Percentiles rank a stretch among this genome's conserved stretches.
Conservation (phyloP, 2,329 filamentous ascomycete genomes). For the Claviceps purpurea region DNA sequence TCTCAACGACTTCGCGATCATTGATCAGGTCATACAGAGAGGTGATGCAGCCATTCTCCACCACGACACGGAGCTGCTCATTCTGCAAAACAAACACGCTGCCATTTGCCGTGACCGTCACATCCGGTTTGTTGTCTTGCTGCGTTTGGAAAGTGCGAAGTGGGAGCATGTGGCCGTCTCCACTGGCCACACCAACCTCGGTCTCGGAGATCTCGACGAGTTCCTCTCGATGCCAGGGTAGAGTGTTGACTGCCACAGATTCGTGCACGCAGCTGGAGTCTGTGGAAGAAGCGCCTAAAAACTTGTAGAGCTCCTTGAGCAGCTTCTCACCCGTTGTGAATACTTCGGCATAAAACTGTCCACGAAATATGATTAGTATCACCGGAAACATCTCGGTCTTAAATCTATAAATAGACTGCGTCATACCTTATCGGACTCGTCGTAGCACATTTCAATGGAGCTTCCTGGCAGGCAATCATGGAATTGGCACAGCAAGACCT, state of each 20-base stretch:
- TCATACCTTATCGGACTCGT: slow-evolving; percentile 70
- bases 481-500: slow-evolving; percentile 84
- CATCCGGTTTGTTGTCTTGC: slow-evolving; percentile 28
- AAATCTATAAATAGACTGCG: too few species aligned
- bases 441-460: slow-evolving; percentile 95
- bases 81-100: slow-evolving; percentile 70
- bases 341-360: slow-evolving; percentile 63
- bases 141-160: slow-evolving; percentile 36
- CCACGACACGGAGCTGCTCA: slow-evolving; percentile 56
- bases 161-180: slow-evolving; percentile 37
- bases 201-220: slow-evolving; percentile 50
- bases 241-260: slow-evolving; percentile 63
- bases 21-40: slow-evolving; percentile 67
- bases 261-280: slow-evolving; percentile 28
- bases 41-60: slow-evolving; percentile 65
- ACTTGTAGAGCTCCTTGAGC: slow-evolving; percentile 53
- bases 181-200: slow-evolving; percentile 41
- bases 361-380: slow-evolving; percentile 12
- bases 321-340: slow-evolving; percentile 65
- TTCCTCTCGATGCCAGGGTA: slow-evolving; percentile 73
- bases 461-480: slow-evolving; percentile 94
- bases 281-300: slow-evolving; percentile 47
- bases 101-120: slow-evolving; percentile 35
- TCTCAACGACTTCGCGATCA: slow-evolving; percentile 64
- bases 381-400: too few species aligned